Percentiles rank a stretch among this genome's conserved stretches.
Evolutionary conservation across 768 basidiomycete genomes (phyloP).

Genomic region (Xerocomus brunneocitrinus): DNA sequence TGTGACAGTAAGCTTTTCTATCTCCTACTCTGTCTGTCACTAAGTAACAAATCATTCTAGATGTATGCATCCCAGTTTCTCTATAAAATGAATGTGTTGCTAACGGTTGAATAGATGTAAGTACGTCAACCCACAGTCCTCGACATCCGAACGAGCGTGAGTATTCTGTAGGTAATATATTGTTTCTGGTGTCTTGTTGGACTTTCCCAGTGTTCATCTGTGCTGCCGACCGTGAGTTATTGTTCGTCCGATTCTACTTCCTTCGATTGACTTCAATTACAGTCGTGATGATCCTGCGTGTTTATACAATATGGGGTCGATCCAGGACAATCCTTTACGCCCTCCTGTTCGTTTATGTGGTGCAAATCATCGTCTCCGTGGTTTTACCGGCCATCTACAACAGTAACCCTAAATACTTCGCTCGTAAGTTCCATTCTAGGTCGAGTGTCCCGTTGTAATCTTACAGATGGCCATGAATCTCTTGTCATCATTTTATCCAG

Average conservation of each 20-base stretch:
- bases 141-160: not conserved
- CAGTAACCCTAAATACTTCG: not conserved
- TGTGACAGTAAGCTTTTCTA: not conserved
- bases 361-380: not conserved
- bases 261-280: not conserved
- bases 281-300: conserved; percentile 12
- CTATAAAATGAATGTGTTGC: not conserved
- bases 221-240: conserved; percentile 10
- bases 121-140: not conserved
- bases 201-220: conserved; percentile 3
- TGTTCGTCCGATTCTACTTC: too few species aligned
- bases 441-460: too few species aligned
- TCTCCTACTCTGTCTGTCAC: not conserved
- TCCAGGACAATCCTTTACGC: not conserved
- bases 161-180: conserved; percentile 2
- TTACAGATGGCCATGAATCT: too few species aligned
- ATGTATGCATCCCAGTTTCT: not conserved
- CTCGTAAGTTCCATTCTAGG: not conserved
- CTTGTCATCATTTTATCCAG: not conserved
- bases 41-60: not conserved
- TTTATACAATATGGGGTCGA: conserved; percentile 7
- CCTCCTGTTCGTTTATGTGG: conserved; percentile 1
- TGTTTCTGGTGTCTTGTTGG: not conserved
- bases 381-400: not conserved
- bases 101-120: not conserved